A percentile compares a stretch with the other conserved stretches of the same genome.
Conservation (phyloP, 192 early-diverging fungal species). For the Coemansia sp. region DNA sequence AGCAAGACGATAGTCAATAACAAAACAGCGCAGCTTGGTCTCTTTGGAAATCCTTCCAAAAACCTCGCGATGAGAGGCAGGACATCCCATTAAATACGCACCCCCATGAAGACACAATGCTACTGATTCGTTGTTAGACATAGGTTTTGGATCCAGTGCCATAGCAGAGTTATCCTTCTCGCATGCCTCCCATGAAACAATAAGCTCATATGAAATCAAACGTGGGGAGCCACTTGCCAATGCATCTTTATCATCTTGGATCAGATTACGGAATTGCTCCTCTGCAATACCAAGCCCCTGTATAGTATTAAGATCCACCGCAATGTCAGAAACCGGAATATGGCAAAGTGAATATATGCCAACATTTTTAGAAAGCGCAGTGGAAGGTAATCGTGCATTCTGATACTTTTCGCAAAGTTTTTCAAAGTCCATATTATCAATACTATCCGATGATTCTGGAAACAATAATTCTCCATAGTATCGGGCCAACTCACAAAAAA, state of each 20-base stretch:
- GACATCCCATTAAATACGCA: constrained; percentile 18
- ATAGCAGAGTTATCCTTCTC: neutral
- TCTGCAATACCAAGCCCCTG: constrained; percentile 21
- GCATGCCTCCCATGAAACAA: constrained; percentile 9
- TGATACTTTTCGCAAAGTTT: neutral
- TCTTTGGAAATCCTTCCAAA: constrained; percentile 2
- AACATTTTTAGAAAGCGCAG: neutral
- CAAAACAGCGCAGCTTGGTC: constrained; percentile 8
- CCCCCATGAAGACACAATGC: constrained; percentile 29
- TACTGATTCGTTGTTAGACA: constrained; percentile 11
- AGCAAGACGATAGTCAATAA: constrained; percentile 38
- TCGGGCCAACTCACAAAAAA: constrained; percentile 17
- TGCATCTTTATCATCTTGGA: neutral
- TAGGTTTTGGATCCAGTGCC: constrained; percentile 14
- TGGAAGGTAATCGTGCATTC: constrained; percentile 4
- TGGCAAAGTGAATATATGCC: neutral
- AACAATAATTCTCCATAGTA: constrained; percentile 6
- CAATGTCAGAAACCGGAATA: constrained; percentile 2
- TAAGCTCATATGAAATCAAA: constrained; percentile 11
- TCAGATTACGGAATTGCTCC: constrained; percentile 7
- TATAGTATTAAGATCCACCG: constrained; percentile 3
- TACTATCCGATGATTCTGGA: constrained; percentile 11
- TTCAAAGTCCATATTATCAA: constrained; percentile 11
- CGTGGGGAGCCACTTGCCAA: neutral
- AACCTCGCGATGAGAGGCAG: constrained; percentile 16